phyloP scores from a whole-genome alignment of 345 rosid genomes.

The Populus ilicifolia region DNA sequence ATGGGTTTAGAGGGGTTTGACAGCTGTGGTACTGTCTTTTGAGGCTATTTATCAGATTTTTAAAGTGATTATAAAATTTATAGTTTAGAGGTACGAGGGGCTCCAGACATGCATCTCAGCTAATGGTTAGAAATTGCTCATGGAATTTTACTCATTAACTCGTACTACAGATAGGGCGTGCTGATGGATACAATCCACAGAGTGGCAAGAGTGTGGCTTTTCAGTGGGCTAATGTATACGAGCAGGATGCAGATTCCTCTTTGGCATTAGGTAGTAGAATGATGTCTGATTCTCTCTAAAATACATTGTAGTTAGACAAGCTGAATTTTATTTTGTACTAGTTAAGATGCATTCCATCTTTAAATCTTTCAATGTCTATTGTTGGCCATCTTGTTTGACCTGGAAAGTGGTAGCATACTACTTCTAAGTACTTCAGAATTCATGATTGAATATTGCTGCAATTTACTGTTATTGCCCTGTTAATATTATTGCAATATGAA shows the following conservation, averaged over 20 bases:
- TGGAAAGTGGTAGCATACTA: neutral
- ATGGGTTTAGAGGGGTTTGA: neutral
- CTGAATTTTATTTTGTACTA: neutral
- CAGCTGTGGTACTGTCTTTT: neutral
- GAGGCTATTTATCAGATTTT: neutral
- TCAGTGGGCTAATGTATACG: slow-evolving; percentile 68
- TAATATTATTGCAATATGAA: neutral
- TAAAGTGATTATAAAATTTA: neutral
- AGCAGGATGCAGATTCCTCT: slow-evolving; percentile 33
- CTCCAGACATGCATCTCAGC: neutral
- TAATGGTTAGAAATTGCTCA: neutral
- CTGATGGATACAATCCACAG: slow-evolving; percentile 60
- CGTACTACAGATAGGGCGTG: slow-evolving; percentile 56
- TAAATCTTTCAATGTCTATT: neutral
- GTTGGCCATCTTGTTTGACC: neutral
- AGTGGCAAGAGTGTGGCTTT: slow-evolving; percentile 45
- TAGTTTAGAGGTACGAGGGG: neutral
- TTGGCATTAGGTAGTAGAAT: slow-evolving; percentile 34
- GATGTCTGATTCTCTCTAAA: neutral
- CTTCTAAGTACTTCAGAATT: neutral
- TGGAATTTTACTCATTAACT: neutral
- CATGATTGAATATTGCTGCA: neutral
- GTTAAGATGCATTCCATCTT: neutral
- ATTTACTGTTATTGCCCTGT: neutral
- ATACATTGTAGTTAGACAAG: neutral